Evolutionary conservation across 176 grass and related monocot genomes (phyloP).

Genomic region (Rhynchospora pubera): DNA sequence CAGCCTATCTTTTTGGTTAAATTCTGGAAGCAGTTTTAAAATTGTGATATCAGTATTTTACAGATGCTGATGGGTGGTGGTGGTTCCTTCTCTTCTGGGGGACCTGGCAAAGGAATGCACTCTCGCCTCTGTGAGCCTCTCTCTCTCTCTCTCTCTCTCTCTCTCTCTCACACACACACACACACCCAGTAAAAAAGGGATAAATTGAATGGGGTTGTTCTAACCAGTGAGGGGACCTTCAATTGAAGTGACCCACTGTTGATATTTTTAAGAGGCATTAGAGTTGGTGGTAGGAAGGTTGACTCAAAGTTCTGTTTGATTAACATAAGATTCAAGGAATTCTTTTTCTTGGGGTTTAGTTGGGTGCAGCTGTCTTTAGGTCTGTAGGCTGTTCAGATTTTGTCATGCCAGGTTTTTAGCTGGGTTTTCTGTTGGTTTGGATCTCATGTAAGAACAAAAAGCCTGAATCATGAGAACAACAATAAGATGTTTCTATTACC

Average conservation of each 20-base stretch:
- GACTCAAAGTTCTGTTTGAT: background rate
- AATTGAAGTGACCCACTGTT: background rate
- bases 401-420: background rate
- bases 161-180: too few relatives aligned
- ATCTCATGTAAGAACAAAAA: background rate
- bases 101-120: constrained; percentile 98
- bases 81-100: constrained; percentile 90
- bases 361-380: background rate
- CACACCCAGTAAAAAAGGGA: too few relatives aligned
- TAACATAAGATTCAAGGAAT: background rate
- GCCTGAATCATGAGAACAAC: background rate
- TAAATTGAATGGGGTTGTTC: background rate
- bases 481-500: background rate
- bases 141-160: background rate
- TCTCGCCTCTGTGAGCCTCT: constrained; percentile 81
- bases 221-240: background rate
- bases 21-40: background rate
- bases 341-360: background rate
- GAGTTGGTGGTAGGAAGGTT: background rate
- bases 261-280: background rate
- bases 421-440: background rate
- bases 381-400: background rate
- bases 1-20: background rate
- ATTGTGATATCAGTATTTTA: constrained; percentile 12
- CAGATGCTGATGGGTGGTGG: constrained; percentile 95